Percentiles rank a stretch among this genome's conserved stretches.
Conservation (phyloP, 208 protist genomes). For the Naegleria lovaniensis region DNA sequence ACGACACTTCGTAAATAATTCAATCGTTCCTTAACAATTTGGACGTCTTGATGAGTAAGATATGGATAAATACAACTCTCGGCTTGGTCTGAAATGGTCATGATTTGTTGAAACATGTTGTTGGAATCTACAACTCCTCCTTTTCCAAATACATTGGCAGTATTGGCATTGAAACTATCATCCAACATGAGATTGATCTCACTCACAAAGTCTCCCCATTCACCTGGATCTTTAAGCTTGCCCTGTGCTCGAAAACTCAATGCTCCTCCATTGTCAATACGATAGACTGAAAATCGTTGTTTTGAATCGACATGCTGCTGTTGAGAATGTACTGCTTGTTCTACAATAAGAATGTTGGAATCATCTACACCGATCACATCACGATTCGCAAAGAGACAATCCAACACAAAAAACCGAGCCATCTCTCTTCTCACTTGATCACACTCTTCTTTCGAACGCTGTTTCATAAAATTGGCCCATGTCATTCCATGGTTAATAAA, state of each 20-base stretch:
- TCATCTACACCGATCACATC: not conserved
- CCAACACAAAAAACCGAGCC: not conserved
- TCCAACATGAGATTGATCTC: not conserved
- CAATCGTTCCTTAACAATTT: not conserved
- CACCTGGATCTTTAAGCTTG: not conserved
- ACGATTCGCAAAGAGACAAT: not conserved
- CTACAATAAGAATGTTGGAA: not conserved
- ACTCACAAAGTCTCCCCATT: not conserved
- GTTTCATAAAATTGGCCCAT: not conserved
- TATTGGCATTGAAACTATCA: not conserved
- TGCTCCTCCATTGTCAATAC: not conserved
- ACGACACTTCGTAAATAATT: not conserved
- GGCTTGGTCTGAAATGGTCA: not conserved
- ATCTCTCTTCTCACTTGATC: not conserved
- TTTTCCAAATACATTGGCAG: not conserved
- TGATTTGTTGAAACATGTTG: not conserved
- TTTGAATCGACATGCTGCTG: not conserved
- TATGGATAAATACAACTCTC: not conserved
- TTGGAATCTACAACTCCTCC: not conserved
- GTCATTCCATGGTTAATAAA: not conserved
- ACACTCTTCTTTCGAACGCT: not conserved
- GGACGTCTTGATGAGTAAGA: not conserved
- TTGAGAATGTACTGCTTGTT: not conserved
- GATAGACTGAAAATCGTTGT: not conserved
- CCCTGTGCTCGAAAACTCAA: not conserved